These are phyloP conservation scores for Heritiera fomes DNA, from an alignment of 345 rosid species.

Conservation along the genomic window DNA sequence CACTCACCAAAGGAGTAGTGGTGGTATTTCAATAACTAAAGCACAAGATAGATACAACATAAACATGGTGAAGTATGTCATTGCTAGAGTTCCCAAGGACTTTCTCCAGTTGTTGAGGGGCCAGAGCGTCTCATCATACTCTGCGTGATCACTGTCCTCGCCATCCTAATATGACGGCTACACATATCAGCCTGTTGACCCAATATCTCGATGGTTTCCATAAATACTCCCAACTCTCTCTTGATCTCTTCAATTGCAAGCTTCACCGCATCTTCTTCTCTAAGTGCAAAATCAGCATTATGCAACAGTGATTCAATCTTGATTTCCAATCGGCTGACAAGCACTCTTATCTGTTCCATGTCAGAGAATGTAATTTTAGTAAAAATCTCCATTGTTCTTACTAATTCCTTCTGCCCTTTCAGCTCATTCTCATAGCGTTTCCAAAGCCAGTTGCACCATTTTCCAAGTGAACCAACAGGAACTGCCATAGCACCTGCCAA, in stretches of 20 bases:
- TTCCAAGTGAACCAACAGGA: slow-evolving; percentile 72
- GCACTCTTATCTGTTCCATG: slow-evolving; percentile 63
- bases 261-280: slow-evolving; percentile 55
- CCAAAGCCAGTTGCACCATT: slow-evolving; percentile 79
- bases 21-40: slow-evolving; percentile 6
- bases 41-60: slow-evolving; percentile 2
- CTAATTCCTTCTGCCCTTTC: slow-evolving; percentile 56
- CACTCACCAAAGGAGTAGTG: background rate
- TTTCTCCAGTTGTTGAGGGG: slow-evolving; percentile 32
- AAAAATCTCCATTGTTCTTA: slow-evolving; percentile 46
- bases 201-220: slow-evolving; percentile 59
- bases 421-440: slow-evolving; percentile 52
- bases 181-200: slow-evolving; percentile 63
- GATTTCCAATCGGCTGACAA: slow-evolving; percentile 54
- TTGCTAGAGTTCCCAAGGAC: slow-evolving; percentile 25
- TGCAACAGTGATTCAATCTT: slow-evolving; percentile 56
- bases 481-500: slow-evolving; percentile 68
- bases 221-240: slow-evolving; percentile 62
- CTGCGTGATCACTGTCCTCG: slow-evolving; percentile 69
- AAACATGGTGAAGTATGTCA: background rate
- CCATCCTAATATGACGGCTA: slow-evolving; percentile 63
- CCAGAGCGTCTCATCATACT: slow-evolving; percentile 54
- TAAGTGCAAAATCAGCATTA: slow-evolving; percentile 51
- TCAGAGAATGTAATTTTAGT: slow-evolving; percentile 57
- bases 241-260: slow-evolving; percentile 79